Conservation (phyloP, 2,329 filamentous ascomycete species). For the Ophiosphaerella korrae region DNA sequence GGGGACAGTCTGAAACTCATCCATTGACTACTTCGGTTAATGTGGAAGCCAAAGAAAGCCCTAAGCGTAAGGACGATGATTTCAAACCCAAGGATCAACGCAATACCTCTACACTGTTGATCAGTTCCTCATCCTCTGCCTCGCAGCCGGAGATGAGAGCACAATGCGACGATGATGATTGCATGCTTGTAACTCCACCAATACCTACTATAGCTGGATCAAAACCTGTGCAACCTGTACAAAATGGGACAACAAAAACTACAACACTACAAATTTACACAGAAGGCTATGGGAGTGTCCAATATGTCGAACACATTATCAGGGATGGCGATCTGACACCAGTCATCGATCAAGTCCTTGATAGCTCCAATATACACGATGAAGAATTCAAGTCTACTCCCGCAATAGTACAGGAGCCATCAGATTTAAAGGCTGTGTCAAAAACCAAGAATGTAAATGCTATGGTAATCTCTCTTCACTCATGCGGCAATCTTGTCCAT, state of each 20-base stretch:
- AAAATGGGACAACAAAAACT: conserved; percentile 24
- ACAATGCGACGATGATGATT: conserved; percentile 15
- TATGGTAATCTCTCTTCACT: conserved; percentile 95
- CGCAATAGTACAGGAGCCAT: conserved; percentile 24
- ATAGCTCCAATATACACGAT: conserved; percentile 42
- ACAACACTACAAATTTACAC: conserved; percentile 51
- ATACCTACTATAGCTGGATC: background rate
- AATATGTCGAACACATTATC: conserved; percentile 77
- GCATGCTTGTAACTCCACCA: conserved; percentile 1
- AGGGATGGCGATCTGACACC: conserved; percentile 73
- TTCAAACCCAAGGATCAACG: background rate
- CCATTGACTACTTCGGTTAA: background rate
- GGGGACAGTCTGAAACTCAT: conserved; percentile 35
- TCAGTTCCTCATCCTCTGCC: too few relatives aligned
- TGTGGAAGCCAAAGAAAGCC: background rate
- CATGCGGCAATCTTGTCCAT: conserved; percentile 96
- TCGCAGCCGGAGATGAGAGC: conserved; percentile 5
- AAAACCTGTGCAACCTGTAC: background rate
- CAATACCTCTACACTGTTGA: too few relatives aligned
- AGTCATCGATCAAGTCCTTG: conserved; percentile 67
- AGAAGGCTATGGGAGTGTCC: conserved; percentile 71
- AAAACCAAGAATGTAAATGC: conserved; percentile 53
- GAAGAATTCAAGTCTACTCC: conserved; percentile 31
- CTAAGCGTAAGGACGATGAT: background rate
- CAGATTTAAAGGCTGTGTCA: conserved; percentile 32